phyloP scores from a whole-genome alignment of 2,329 filamentous ascomycete genomes.

The Fusarium floridanum region DNA sequence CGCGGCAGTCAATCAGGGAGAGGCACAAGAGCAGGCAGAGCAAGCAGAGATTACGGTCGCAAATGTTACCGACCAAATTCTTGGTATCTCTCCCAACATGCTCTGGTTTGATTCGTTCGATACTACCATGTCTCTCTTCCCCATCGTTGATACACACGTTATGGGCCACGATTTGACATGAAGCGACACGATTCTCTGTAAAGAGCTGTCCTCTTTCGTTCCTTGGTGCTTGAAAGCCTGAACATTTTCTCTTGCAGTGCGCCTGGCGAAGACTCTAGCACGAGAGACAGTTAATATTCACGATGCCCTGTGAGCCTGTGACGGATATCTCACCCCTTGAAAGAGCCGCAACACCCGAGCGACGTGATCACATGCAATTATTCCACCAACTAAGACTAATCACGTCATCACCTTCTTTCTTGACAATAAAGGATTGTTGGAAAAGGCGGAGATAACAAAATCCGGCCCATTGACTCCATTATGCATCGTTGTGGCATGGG shows the following conservation, averaged over 20 bases:
- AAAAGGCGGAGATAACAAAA: not conserved
- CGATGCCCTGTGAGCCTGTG: not conserved
- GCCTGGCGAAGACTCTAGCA: not conserved
- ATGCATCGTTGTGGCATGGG: not conserved
- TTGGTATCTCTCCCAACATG: conserved; percentile 43
- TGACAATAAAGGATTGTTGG: not conserved
- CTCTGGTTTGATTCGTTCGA: conserved; percentile 46
- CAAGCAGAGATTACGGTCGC: conserved; percentile 23
- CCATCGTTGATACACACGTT: conserved; percentile 42
- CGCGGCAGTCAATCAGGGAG: not conserved
- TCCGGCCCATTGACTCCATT: not conserved
- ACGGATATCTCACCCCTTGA: not conserved
- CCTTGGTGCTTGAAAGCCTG: not conserved
- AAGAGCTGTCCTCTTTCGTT: not conserved
- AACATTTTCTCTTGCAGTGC: not conserved
- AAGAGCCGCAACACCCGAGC: not conserved
- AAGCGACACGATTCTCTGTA: not conserved
- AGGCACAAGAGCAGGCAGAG: conserved; percentile 17
- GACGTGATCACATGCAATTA: not conserved
- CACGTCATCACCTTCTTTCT: not conserved
- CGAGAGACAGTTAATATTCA: not conserved
- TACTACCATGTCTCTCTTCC: conserved; percentile 44
- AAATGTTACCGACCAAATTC: conserved; percentile 34
- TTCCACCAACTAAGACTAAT: not conserved
- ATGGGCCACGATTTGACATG: conserved; percentile 17